These are phyloP conservation scores for Schizophyllum amplum DNA, from an alignment of 1,284 basidiomycete species.

Conservation along the genomic window DNA sequence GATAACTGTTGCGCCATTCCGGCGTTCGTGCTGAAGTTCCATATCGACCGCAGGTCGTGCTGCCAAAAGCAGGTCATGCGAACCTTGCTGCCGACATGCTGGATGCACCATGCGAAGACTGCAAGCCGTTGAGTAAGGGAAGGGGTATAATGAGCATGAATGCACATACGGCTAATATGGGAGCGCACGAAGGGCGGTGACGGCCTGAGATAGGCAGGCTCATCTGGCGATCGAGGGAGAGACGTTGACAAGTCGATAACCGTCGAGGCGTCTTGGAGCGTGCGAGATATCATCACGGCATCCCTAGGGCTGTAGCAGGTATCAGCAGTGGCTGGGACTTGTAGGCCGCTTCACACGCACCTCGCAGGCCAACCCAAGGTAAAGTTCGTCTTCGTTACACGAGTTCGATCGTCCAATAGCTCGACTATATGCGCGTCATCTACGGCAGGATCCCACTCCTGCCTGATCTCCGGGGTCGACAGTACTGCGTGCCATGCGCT, in stretches of 20 bases:
- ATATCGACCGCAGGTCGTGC: conserved; percentile 87
- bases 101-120: conserved; percentile 94
- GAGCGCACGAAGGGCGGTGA: conserved; percentile 94
- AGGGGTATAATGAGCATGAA: conserved; percentile 6
- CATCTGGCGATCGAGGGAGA: conserved; percentile 86
- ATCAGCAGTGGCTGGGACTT: conserved; percentile 9
- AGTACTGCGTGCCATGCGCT: conserved; percentile 82
- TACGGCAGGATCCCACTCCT: conserved; percentile 91
- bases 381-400: conserved; percentile 86
- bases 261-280: conserved; percentile 73
- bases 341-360: conserved; percentile 38
- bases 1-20: conserved; percentile 67
- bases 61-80: conserved; percentile 93
- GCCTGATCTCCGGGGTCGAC: conserved; percentile 76
- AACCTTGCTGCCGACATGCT: conserved; percentile 43
- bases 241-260: conserved; percentile 93
- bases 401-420: conserved; percentile 78
- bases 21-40: conserved; percentile 64
- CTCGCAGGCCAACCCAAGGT: conserved; percentile 94
- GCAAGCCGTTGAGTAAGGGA: background rate
- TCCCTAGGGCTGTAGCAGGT: conserved; percentile 66
- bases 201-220: conserved; percentile 89
- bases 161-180: conserved; percentile 63
- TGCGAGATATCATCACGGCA: conserved; percentile 86
- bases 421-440: conserved; percentile 81